phyloP scores from a whole-genome alignment of 2,329 filamentous ascomycete species.

The Phyllosticta paracitricarpa region DNA sequence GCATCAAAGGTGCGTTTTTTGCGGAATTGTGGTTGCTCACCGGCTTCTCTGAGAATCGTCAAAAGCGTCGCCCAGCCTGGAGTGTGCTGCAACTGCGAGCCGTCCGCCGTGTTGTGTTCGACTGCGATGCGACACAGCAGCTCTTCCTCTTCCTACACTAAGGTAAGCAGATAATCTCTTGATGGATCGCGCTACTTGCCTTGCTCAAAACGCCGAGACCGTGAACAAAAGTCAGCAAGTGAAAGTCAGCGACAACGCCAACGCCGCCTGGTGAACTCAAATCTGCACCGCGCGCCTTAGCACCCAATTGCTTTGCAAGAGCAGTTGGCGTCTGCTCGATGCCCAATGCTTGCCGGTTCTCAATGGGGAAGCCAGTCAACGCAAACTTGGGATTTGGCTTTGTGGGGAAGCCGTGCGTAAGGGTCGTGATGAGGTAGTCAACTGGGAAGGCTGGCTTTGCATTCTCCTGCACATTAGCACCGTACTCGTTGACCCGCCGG shows the following conservation, averaged over 20 bases:
- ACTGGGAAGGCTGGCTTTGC: slow-evolving; percentile 94
- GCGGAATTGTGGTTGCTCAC: slow-evolving; percentile 64
- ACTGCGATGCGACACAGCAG: slow-evolving; percentile 79
- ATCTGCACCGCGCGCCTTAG: slow-evolving; percentile 39
- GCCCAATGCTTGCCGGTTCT: slow-evolving; percentile 81
- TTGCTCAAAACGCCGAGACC: slow-evolving; percentile 72
- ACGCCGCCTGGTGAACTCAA: slow-evolving; percentile 54
- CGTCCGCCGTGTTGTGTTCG: slow-evolving; percentile 68
- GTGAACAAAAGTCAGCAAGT: slow-evolving; percentile 80
- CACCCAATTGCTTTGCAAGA: slow-evolving; percentile 59
- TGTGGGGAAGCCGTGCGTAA: slow-evolving; percentile 92
- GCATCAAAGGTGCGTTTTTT: slow-evolving; percentile 11
- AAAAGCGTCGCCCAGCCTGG: slow-evolving; percentile 90
- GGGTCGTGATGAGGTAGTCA: slow-evolving; percentile 88
- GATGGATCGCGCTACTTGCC: slow-evolving; percentile 42
- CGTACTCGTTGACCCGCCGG: slow-evolving; percentile 90
- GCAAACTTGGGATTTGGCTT: slow-evolving; percentile 69
- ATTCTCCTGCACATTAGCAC: slow-evolving; percentile 91
- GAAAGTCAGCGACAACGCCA: slow-evolving; percentile 78
- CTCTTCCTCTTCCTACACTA: slow-evolving; percentile 69
- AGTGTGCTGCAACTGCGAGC: slow-evolving; percentile 73
- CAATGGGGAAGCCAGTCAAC: slow-evolving; percentile 66
- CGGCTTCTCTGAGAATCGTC: slow-evolving; percentile 78
- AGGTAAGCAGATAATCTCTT: slow-evolving; percentile 10
- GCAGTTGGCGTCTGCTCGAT: slow-evolving; percentile 68